A percentile compares a stretch with the other conserved stretches of the same genome.
Evolutionary conservation across 1,284 basidiomycete species (phyloP).

Genomic region (Leccinum solheimii): DNA sequence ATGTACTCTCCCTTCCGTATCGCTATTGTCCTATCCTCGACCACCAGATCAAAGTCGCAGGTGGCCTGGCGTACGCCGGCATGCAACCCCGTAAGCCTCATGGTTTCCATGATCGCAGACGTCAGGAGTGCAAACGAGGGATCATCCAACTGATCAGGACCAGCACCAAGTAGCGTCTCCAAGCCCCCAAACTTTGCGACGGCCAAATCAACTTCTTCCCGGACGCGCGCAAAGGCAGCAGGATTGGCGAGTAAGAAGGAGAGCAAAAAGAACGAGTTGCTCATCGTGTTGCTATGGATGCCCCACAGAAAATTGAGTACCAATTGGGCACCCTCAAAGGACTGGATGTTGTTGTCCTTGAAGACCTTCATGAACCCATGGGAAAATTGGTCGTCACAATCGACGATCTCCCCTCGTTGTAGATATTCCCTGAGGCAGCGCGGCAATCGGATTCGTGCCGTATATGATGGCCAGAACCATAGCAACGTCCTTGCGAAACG

Average conservation of each 20-base stretch:
- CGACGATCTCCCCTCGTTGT: constrained; percentile 5
- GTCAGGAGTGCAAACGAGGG: constrained; percentile 25
- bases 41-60: constrained; percentile 21
- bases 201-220: constrained; percentile 24
- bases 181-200: constrained; percentile 16
- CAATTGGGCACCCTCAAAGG: constrained; percentile 22
- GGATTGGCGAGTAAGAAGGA: constrained; percentile 21
- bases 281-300: constrained; percentile 26
- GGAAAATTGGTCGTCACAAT: constrained; percentile 12
- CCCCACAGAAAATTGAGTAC: constrained; percentile 29
- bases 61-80: constrained; percentile 17
- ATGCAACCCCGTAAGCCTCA: constrained; percentile 24
- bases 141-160: constrained; percentile 20
- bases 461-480: constrained; percentile 18
- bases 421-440: constrained; percentile 16
- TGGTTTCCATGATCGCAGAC: constrained; percentile 31
- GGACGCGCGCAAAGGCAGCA: constrained; percentile 16
- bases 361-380: constrained; percentile 18
- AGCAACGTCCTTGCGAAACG: constrained; percentile 21
- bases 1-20: constrained; percentile 26
- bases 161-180: constrained; percentile 14
- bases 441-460: constrained; percentile 16
- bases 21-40: constrained; percentile 10
- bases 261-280: constrained; percentile 22
- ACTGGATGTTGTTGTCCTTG: constrained; percentile 19